Evolutionary conservation across 2,329 filamentous ascomycete species (phyloP).

Genomic region (Fusarium devonianum): DNA sequence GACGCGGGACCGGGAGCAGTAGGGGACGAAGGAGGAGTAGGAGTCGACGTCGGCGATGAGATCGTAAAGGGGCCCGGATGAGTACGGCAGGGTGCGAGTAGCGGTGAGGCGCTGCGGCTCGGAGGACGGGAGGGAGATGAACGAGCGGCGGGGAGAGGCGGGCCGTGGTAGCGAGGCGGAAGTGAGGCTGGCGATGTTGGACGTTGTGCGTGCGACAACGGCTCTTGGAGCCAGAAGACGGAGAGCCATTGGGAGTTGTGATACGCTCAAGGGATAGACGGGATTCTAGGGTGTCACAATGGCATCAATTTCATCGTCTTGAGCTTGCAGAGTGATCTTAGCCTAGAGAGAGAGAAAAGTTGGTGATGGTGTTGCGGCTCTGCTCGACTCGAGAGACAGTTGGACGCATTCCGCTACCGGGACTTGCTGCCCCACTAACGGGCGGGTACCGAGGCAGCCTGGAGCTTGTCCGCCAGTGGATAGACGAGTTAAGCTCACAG

Average conservation of each 20-base stretch:
- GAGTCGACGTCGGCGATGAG: slow-evolving; percentile 88
- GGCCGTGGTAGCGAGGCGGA: slow-evolving; percentile 24
- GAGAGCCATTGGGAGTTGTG: slow-evolving; percentile 27
- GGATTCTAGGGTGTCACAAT: neutral
- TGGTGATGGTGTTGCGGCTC: slow-evolving; percentile 39
- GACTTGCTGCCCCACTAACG: slow-evolving; percentile 7
- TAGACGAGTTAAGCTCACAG: slow-evolving; percentile 16
- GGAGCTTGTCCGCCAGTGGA: slow-evolving; percentile 1
- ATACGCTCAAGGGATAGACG: neutral
- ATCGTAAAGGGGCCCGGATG: slow-evolving; percentile 73
- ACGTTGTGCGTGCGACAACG: slow-evolving; percentile 22
- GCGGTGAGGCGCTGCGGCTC: slow-evolving; percentile 72
- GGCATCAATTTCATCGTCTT: slow-evolving; percentile 8
- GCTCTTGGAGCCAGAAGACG: slow-evolving; percentile 18
- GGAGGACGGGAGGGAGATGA: slow-evolving; percentile 47
- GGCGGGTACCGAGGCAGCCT: slow-evolving; percentile 1
- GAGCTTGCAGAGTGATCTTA: neutral
- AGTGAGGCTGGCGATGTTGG: slow-evolving; percentile 29
- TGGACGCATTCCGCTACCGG: slow-evolving; percentile 17
- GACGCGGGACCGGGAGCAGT: slow-evolving; percentile 80
- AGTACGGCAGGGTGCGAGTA: slow-evolving; percentile 78
- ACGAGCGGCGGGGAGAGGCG: slow-evolving; percentile 48
- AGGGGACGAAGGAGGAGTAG: slow-evolving; percentile 90
- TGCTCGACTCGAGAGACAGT: slow-evolving; percentile 25
- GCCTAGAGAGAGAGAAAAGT: slow-evolving; percentile 16